These are phyloP conservation scores for Sporothrix sp. DNA, from an alignment of 2,329 filamentous ascomycete species.

Conservation along the genomic window DNA sequence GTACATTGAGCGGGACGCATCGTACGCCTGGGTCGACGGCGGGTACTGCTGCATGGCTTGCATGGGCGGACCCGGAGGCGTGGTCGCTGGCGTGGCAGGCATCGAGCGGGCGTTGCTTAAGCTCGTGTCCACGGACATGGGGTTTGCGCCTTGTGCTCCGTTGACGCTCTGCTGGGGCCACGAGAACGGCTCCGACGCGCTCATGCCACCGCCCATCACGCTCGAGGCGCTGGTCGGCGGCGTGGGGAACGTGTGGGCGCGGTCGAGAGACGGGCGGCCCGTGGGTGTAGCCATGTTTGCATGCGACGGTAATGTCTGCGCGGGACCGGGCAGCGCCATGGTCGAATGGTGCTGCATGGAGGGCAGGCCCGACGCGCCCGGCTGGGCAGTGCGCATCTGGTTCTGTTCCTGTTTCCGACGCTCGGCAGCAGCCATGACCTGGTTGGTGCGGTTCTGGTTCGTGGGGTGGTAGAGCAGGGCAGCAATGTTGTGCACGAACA, in stretches of 20 bases:
- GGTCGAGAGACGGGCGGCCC: conserved; percentile 66
- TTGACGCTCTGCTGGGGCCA: conserved; percentile 60
- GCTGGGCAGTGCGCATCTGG: conserved; percentile 52
- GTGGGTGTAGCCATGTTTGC: conserved; percentile 41
- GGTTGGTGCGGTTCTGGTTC: conserved; percentile 71
- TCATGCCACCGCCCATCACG: conserved; percentile 61
- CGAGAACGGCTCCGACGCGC: conserved; percentile 66
- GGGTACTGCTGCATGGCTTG: conserved; percentile 75
- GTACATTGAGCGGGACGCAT: conserved; percentile 70
- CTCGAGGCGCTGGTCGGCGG: conserved; percentile 89
- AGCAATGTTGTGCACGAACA: conserved; percentile 97
- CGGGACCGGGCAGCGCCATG: conserved; percentile 50
- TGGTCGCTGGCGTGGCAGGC: conserved; percentile 83
- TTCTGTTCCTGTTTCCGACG: conserved; percentile 66
- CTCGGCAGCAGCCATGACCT: conserved; percentile 78
- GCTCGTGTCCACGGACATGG: conserved; percentile 71
- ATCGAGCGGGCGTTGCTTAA: conserved; percentile 74
- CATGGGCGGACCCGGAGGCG: conserved; percentile 68
- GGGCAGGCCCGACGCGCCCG: conserved; percentile 45
- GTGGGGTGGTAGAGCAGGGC: conserved; percentile 87
- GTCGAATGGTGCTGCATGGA: conserved; percentile 56
- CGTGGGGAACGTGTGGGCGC: conserved; percentile 87
- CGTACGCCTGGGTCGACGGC: conserved; percentile 58
- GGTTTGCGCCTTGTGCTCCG: conserved; percentile 53
- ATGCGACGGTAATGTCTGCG: conserved; percentile 52